A percentile compares a stretch with the other conserved stretches of the same genome.
Conservation (phyloP, 2,329 filamentous ascomycete species). For the Harringtonia lauricola region DNA sequence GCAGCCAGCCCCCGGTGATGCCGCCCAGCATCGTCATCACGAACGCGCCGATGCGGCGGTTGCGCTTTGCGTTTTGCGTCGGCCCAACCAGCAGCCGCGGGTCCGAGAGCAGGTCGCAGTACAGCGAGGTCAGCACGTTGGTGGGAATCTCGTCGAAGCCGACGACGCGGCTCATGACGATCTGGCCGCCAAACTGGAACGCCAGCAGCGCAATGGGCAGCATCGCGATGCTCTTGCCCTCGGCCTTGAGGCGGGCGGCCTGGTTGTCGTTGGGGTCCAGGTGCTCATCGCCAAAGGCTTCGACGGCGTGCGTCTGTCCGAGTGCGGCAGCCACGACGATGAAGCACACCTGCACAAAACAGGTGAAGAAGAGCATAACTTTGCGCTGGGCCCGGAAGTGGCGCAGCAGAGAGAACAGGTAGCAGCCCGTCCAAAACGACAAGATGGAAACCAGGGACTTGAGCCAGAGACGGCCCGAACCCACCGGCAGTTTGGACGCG, state of each 20-base stretch:
- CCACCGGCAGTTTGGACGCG: background rate
- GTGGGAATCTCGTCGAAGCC: constrained; percentile 62
- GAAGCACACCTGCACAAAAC: background rate
- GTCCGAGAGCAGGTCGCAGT: constrained; percentile 70
- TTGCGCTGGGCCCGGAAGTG: background rate
- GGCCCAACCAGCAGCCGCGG: constrained; percentile 30
- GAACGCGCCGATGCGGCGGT: constrained; percentile 37
- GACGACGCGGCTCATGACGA: constrained; percentile 60
- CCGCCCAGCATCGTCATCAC: constrained; percentile 35
- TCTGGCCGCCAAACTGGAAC: constrained; percentile 60
- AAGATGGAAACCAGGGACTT: background rate
- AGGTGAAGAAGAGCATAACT: background rate
- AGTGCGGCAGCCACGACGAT: background rate
- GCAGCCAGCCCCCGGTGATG: constrained; percentile 13
- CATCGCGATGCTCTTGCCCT: background rate
- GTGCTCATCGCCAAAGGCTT: no score
- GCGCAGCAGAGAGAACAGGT: background rate
- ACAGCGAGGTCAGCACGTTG: constrained; percentile 71
- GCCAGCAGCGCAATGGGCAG: constrained; percentile 31
- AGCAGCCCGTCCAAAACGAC: background rate
- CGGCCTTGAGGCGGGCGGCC: background rate
- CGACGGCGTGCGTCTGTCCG: background rate
- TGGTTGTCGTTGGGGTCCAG: background rate
- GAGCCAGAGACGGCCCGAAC: background rate
- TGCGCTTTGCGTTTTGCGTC: no score